Evolutionary conservation across 768 basidiomycete genomes (phyloP), one percentile per base, ranked within the genome.

Genomic region (Dictyophora rubrovolvata): DNA sequence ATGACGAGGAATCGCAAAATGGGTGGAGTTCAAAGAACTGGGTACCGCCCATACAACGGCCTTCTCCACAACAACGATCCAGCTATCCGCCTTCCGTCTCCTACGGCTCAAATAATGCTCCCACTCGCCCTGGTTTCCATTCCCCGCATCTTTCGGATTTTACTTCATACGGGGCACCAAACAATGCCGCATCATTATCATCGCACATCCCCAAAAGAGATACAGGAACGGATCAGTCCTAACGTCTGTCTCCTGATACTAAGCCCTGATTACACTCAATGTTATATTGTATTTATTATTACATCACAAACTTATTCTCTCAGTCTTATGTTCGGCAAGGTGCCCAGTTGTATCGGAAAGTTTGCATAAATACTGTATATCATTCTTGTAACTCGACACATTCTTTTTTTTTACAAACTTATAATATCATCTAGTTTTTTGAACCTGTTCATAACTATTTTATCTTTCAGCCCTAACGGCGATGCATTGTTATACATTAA

Each of bases 1-100:
- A 37, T 10, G 57, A 34, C 33, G 33, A 23, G 20, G 57, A 59
- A 52, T 48, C 50, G 18, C 20, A 21, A 5, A 37, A 57, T 22
- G 56, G 48, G 48, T 57, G 56, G 56, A 57, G 28, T 52, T 35
- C 23, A 37, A 48, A 48, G 9, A 59, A 59, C 17, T 59, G 57
- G 57, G 57, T 59, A n/a, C 36, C 57, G 16, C 57, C 57, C 16
- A 59, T 59, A 35, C 57, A 59, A 52, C 49, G 57, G 22, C 57
- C 57, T 11, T 59, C 57, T 20, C 22, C 57, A 1, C 22, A 52
- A 22, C 55, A 47, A 49, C 48, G 50, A 20, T 51, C 57, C 50
- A 53, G 11, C 18, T 59, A 50, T 36, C 50, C 46, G 42, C 42
- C 42, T 42, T 42, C 42, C 42, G 10, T 42, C 10, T 42, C 42